Evolutionary conservation across 306 rosid genomes (phyloP).

Genomic region (Potentilla sterilis): DNA sequence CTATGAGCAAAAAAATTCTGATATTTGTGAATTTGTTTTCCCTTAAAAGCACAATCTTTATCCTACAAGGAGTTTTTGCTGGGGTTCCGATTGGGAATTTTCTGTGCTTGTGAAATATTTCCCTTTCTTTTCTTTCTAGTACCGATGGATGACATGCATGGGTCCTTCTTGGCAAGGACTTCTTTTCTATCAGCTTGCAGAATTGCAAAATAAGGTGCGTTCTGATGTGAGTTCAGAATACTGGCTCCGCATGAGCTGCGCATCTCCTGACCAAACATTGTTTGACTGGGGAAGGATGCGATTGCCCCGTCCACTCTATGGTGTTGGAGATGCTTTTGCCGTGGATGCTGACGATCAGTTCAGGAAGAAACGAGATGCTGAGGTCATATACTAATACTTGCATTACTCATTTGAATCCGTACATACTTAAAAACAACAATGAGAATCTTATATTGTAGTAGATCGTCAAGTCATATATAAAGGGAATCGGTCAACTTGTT

Average conservation of each 20-base stretch:
- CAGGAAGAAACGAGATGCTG: constrained; percentile 86
- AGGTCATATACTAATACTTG: constrained; percentile 45
- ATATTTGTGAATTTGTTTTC: constrained; percentile 1
- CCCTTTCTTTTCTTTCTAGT: constrained; percentile 18
- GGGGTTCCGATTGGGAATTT: constrained; percentile 23
- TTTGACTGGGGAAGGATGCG: constrained; percentile 99
- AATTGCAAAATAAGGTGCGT: constrained; percentile 81
- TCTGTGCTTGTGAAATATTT: neutral
- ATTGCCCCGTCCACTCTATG: constrained; percentile 74
- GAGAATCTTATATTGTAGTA: constrained; percentile 5
- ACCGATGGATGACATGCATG: constrained; percentile 51
- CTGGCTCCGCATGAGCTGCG: constrained; percentile 73
- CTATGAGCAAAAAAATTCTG: constrained; percentile 14
- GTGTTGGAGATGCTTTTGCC: constrained; percentile 97
- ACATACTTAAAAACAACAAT: neutral
- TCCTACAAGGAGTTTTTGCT: constrained; percentile 25
- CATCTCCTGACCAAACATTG: constrained; percentile 79
- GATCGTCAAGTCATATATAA: neutral
- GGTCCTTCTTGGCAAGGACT: constrained; percentile 69
- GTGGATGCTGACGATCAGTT: constrained; percentile 88
- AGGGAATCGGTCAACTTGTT: neutral
- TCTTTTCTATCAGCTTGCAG: constrained; percentile 74
- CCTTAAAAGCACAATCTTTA: constrained; percentile 1
- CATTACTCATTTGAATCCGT: constrained; percentile 10
- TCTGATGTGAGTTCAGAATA: constrained; percentile 85